phyloP scores from a whole-genome alignment of 805 yeast genomes.

The Wickerhamomyces silvicola region DNA sequence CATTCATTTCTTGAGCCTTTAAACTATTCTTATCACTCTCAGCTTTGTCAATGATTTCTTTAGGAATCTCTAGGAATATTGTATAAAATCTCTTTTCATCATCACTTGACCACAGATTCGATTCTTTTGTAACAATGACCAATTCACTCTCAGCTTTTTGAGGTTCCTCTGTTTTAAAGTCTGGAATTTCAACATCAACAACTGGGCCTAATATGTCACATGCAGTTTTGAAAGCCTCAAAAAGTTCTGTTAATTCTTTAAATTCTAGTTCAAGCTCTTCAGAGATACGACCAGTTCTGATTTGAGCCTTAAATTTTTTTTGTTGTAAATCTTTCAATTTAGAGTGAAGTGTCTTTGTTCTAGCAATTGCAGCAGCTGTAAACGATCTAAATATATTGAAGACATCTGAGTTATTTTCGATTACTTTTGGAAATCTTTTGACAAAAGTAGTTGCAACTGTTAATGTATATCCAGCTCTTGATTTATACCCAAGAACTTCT shows the following conservation, averaged over 20 bases:
- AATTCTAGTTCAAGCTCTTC: conserved; percentile 33
- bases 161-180: conserved; percentile 22
- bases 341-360: conserved; percentile 30
- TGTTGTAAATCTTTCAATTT: conserved; percentile 29
- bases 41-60: conserved; percentile 24
- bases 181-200: conserved; percentile 33
- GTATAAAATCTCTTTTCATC: conserved; percentile 63
- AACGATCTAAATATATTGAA: conserved; percentile 32
- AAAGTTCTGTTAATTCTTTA: conserved; percentile 27
- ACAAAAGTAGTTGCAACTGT: conserved; percentile 41
- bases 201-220: conserved; percentile 38
- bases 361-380: conserved; percentile 34
- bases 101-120: conserved; percentile 54
- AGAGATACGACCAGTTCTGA: conserved; percentile 56
- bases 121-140: conserved; percentile 23
- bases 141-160: conserved; percentile 20
- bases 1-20: conserved; percentile 31
- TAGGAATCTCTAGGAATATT: conserved; percentile 38
- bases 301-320: conserved; percentile 46
- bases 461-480: conserved; percentile 28
- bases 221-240: conserved; percentile 38
- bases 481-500: conserved; percentile 37
- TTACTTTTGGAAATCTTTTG: conserved; percentile 36
- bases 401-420: conserved; percentile 25
- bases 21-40: conserved; percentile 24